These are phyloP conservation scores for Eucalyptus polyanthemos DNA, from an alignment of 345 rosid genomes.

Conservation along the genomic window DNA sequence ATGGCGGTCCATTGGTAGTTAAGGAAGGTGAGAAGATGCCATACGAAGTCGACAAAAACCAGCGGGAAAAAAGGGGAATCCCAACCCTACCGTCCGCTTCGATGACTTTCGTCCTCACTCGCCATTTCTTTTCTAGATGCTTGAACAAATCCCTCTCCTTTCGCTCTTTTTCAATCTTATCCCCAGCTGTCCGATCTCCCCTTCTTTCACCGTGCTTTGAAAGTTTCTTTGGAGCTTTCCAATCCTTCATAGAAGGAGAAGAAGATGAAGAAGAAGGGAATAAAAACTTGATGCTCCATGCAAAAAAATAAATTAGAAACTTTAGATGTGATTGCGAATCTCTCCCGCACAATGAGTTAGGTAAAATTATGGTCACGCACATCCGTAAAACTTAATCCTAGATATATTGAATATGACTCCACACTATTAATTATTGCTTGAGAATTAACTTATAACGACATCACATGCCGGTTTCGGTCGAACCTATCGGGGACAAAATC, in stretches of 20 bases:
- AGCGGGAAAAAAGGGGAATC: conserved; percentile 15
- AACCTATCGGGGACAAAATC: neutral
- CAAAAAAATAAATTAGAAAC: no score
- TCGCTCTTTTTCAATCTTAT: neutral
- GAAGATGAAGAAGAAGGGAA: neutral
- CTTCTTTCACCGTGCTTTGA: neutral
- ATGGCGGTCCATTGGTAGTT: neutral
- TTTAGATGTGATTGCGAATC: neutral
- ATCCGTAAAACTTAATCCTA: neutral
- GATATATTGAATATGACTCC: neutral
- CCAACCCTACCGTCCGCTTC: conserved; percentile 13
- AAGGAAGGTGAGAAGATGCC: conserved; percentile 21
- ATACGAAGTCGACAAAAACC: conserved; percentile 13
- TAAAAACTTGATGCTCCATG: neutral
- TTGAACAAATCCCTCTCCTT: neutral
- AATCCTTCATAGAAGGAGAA: neutral
- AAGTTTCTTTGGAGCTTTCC: neutral
- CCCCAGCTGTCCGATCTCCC: neutral
- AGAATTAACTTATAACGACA: neutral
- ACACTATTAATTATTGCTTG: neutral
- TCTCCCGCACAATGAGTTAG: neutral
- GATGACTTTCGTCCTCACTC: neutral
- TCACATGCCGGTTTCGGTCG: neutral
- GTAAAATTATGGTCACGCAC: neutral
- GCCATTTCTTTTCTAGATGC: conserved; percentile 7